A percentile compares a stretch with the other conserved stretches of the same genome.
These are phyloP conservation scores for Penstemon eatonii DNA, from an alignment of 257 asterid genomes.

Conservation along the genomic window DNA sequence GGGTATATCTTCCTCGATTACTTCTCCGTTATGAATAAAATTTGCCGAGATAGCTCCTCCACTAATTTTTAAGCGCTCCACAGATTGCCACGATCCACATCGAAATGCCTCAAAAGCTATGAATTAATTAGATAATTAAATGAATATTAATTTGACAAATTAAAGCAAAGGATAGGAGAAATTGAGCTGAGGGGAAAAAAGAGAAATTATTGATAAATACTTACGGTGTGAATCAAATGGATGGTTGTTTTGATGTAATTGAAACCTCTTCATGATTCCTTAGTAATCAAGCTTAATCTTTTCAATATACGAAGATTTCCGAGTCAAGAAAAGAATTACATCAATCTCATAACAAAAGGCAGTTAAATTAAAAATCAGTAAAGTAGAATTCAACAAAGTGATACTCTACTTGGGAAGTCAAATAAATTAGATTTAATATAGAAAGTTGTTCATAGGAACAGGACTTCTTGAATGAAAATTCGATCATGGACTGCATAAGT, in stretches of 20 bases:
- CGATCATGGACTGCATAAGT: no score
- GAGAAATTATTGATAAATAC: slow-evolving; percentile 24
- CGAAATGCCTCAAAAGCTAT: slow-evolving; percentile 88
- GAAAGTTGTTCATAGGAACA: no score
- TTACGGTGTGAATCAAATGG: slow-evolving; percentile 66
- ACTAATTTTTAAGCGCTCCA: slow-evolving; percentile 55
- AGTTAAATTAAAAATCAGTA: background rate
- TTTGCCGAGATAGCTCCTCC: slow-evolving; percentile 51
- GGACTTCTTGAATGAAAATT: background rate
- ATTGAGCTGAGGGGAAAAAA: background rate
- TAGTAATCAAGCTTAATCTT: slow-evolving; percentile 8
- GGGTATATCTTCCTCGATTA: slow-evolving; percentile 57
- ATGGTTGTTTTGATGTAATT: slow-evolving; percentile 53
- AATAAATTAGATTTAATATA: no score
- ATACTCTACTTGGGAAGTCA: no score
- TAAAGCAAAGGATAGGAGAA: background rate
- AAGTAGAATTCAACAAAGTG: no score
- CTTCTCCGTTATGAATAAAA: slow-evolving; percentile 44
- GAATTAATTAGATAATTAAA: slow-evolving; percentile 14
- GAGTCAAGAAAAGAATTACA: slow-evolving; percentile 16
- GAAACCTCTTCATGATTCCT: slow-evolving; percentile 66
- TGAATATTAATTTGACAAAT: slow-evolving; percentile 1
- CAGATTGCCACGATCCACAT: slow-evolving; percentile 71
- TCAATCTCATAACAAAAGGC: background rate
- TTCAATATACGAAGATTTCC: slow-evolving; percentile 2